Evolutionary conservation across 805 yeast genomes (phyloP).

Genomic region (Ogataea sp.): DNA sequence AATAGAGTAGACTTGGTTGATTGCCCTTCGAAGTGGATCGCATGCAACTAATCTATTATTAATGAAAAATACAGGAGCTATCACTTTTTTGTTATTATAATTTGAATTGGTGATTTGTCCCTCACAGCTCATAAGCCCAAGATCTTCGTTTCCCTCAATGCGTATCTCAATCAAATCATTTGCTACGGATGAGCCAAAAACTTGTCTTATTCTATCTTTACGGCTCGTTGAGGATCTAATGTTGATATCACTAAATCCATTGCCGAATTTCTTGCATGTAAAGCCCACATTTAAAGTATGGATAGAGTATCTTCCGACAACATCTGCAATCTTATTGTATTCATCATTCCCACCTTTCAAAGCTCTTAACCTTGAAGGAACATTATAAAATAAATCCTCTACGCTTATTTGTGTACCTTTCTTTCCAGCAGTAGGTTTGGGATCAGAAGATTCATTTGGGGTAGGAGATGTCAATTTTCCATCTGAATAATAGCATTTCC

Average conservation of each 20-base stretch:
- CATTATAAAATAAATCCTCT: conserved; percentile 85
- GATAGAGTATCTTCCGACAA: conserved; percentile 75
- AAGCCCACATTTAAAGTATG: conserved; percentile 66
- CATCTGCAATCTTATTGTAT: conserved; percentile 67
- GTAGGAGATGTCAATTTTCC: conserved; percentile 50
- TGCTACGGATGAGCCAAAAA: conserved; percentile 67
- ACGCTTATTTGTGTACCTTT: conserved; percentile 80
- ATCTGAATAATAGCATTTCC: conserved; percentile 56
- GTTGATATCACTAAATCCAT: conserved; percentile 55
- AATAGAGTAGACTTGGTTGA: conserved; percentile 50
- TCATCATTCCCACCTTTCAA: conserved; percentile 66
- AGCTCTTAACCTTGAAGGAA: conserved; percentile 69
- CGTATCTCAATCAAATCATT: conserved; percentile 48
- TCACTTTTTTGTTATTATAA: conserved; percentile 55
- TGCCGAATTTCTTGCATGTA: conserved; percentile 75
- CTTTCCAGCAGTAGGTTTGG: conserved; percentile 77
- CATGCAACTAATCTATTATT: conserved; percentile 78
- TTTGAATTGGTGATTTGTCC: conserved; percentile 72
- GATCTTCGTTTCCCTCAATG: conserved; percentile 22
- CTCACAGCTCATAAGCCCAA: conserved; percentile 43
- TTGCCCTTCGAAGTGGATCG: conserved; percentile 68
- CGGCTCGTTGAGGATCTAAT: conserved; percentile 42
- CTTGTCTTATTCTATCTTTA: conserved; percentile 62
- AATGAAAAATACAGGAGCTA: conserved; percentile 72
- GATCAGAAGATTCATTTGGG: conserved; percentile 31